Evolutionary conservation across 2,329 filamentous ascomycete genomes (phyloP), one percentile per base, ranked within the genome.

Genomic region (Colletotrichum magnum): DNA sequence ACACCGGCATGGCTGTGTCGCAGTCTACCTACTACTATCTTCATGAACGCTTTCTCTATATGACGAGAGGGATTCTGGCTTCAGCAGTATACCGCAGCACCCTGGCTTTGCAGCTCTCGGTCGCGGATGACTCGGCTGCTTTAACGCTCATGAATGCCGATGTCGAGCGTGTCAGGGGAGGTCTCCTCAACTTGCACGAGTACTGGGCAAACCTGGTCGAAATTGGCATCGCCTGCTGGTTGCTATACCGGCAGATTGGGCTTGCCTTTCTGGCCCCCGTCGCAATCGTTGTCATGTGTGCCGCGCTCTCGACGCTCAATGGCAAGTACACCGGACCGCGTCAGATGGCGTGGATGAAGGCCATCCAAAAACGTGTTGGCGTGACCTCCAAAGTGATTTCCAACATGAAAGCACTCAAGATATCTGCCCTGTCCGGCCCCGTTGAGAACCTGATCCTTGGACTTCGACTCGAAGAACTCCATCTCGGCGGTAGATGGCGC

Each of bases 101-200:
- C 1, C 77, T 76, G 0, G 70, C 72, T 15, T 71, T 79, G n/a
- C 77, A 77, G 6, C 64, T 79, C 3, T 77, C 76, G 0, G 73
- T 75, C 0, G 74, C 78, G 3, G 79, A 81, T 41, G 79, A 83
- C n/a, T 77, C 80, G 3, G 80, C 82, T 0, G 79, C 83, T 0
- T 70, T 86, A 51, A 85, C 84, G 0, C 76, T 86, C 3, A 86
- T 86, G 84, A 84, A 79, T 64, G 79, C 82, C 4, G 85, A 87
- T 56, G 76, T 86, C 10, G 84, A 85, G 65, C 77, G 80, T 5
- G 79, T 86, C 3, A 73, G 77, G 2, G 52, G 72, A 0, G 83
- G 81, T 0, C 74, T 79, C 4, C 64, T 72, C 4, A 71, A 64
- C 1, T 64, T 83, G 39, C 85, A 85, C 54, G 80, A 84, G 28